These are phyloP conservation scores for Dunaliella primolecta DNA, from an alignment of 139 green algal species.

Conservation along the genomic window DNA sequence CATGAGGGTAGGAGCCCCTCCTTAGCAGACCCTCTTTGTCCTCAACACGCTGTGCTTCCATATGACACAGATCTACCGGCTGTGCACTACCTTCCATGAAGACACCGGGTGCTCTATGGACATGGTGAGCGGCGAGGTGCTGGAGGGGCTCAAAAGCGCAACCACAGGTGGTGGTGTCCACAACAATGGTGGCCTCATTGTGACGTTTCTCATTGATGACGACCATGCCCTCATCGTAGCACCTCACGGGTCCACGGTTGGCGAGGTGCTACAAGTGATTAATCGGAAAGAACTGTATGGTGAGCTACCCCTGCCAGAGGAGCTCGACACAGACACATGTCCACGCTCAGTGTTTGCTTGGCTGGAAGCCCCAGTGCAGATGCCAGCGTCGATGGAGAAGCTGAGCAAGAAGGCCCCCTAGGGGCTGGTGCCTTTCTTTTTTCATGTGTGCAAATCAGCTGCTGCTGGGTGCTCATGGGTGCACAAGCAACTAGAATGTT, in stretches of 20 bases:
- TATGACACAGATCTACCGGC: constrained; percentile 37
- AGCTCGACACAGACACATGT: background rate
- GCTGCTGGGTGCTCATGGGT: no score
- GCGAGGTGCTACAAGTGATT: constrained; percentile 5
- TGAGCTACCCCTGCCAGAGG: background rate
- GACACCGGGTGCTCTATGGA: constrained; percentile 13
- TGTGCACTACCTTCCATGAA: constrained; percentile 48
- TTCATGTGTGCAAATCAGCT: no score
- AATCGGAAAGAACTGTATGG: constrained; percentile 10
- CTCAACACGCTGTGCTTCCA: no score
- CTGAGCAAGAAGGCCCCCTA: background rate
- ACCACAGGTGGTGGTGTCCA: constrained; percentile 8
- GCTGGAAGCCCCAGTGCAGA: background rate
- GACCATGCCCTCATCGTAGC: constrained; percentile 8
- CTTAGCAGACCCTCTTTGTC: no score
- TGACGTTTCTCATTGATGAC: constrained; percentile 45
- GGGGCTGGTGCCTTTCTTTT: no score
- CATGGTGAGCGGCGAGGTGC: constrained; percentile 31
- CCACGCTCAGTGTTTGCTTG: constrained; percentile 12
- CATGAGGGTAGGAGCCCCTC: no score
- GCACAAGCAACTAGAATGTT: no score
- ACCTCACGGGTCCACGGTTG: background rate
- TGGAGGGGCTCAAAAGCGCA: constrained; percentile 39
- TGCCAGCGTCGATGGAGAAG: constrained; percentile 1
- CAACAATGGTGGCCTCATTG: constrained; percentile 41